phyloP scores from a whole-genome alignment of 108 stramenopile species.

The Cylindrotheca closterium region DNA sequence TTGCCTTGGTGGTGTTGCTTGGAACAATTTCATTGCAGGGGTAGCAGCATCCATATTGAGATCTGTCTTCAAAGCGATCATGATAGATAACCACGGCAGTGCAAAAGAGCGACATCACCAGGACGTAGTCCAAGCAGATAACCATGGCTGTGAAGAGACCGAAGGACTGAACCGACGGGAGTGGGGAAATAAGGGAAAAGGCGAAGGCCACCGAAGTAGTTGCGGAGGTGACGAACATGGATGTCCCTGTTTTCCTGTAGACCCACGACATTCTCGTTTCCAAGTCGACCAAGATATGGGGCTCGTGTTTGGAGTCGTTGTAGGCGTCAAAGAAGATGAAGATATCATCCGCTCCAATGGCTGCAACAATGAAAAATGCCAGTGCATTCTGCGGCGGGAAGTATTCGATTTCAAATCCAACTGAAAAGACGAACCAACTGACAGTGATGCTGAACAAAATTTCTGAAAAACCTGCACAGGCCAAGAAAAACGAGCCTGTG shows the following conservation, averaged over 20 bases:
- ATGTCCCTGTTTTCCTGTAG: slow-evolving; percentile 42
- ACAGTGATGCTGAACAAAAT: slow-evolving; percentile 49
- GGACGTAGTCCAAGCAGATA: slow-evolving; percentile 51
- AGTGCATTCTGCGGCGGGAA: slow-evolving; percentile 47
- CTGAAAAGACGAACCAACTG: slow-evolving; percentile 52
- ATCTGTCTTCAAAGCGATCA: slow-evolving; percentile 33
- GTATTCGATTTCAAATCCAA: slow-evolving; percentile 46
- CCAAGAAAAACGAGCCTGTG: slow-evolving; percentile 47
- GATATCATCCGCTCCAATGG: slow-evolving; percentile 55
- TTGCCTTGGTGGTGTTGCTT: slow-evolving; percentile 29
- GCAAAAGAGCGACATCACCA: slow-evolving; percentile 60
- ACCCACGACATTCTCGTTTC: slow-evolving; percentile 56
- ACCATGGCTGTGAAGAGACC: slow-evolving; percentile 58
- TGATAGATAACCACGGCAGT: slow-evolving; percentile 59
- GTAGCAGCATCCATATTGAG: slow-evolving; percentile 38
- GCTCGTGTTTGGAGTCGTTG: slow-evolving; percentile 35
- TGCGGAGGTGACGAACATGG: slow-evolving; percentile 54
- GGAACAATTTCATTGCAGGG: slow-evolving; percentile 15
- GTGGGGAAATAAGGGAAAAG: slow-evolving; percentile 44
- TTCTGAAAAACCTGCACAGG: slow-evolving; percentile 45
- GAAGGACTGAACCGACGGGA: slow-evolving; percentile 40
- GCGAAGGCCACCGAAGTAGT: slow-evolving; percentile 58
- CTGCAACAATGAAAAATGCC: slow-evolving; percentile 54
- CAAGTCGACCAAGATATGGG: slow-evolving; percentile 27
- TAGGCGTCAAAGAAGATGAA: slow-evolving; percentile 65